Evolutionary conservation across 306 rosid species (phyloP), one percentile per base, ranked within the genome.

Genomic region (Prunus dulcis): DNA sequence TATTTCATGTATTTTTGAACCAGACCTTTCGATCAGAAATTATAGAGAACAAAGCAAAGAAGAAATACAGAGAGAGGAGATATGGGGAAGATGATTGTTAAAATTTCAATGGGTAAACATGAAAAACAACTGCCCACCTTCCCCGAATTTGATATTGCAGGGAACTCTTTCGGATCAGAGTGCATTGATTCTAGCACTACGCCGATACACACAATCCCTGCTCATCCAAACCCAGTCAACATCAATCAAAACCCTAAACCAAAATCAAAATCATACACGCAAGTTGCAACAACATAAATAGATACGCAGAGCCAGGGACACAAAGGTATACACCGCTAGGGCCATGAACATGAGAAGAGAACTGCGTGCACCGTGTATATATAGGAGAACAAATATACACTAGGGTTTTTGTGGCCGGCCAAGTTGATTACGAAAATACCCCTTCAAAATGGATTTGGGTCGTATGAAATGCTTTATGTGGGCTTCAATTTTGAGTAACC

Each of bases 141-240:
- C 84, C 90, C 84, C 93, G 9, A 60, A 32, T 17, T 75, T 8
- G 0, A 78, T 88, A 5, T 91, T 15, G 93, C 93, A 85, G 91
- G 82, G 85, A 88, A 91, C 68, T 71, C 93, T 88, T 91, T 90
- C 96, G 91, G 96, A 62, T 22, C 82, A 83, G 82, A 75, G 84
- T 81, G 91, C 96, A 86, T 19, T 72, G 62, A 43, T 73, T 2
- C 4, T 9, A 73, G 91, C 93, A 85, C 84, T 73, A 83, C 56
- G 88, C 96, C 93, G 91, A 90, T 90, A 90, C 93, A 90, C 96
- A 90, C 93, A 64, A 90, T 90, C 89, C 81, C 91, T 78, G 96
- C 96, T 30, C 1, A 32, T 7, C 19, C 19, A 9, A 9, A 50
- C 8, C 45, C 28, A 45, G 0, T 47, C 7, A 25, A 23, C 14